Evolutionary conservation across 768 basidiomycete species (phyloP), one percentile per base, ranked within the genome.

Genomic region (Boletus pseudo-olivaceus): DNA sequence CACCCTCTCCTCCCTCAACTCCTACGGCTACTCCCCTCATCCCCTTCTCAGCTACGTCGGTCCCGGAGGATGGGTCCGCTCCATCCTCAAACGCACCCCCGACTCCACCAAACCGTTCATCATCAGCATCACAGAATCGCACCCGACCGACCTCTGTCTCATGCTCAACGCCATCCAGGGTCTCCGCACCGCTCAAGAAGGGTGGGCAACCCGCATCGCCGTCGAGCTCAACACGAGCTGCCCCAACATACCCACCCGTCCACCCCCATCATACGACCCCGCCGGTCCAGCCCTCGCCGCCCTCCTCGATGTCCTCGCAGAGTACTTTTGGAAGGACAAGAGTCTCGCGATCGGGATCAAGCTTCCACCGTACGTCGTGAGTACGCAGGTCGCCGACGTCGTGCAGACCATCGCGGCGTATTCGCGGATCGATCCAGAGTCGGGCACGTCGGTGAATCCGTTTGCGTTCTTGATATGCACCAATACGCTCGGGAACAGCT

Each of bases 151-250:
- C 23, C 79, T 91, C 43, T 65, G 63, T 8, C 59, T 67, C 23
- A 84, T 90, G 82, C 67, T 93, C 40, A 64, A 68, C 32, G 62
- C 74, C n/a, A 79, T 94, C 63, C 87, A 85, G 63, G 62, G 49
- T 2, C 75, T 91, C 11, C 83, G 89, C n/a, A 33, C 57, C 10
- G 44, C 53, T 30, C 57, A 70, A 1, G 47, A 61, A 71, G 17
- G 58, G 55, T 57, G 74, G 76, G 55, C 64, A 50, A 68, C 75
- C 57, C 62, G 75, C 58, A 73, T 93, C 55, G 91, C 80, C 14
- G 72, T 92, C 61, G 92, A 94, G 69, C 75, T 93, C 64, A 94
- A 94, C 68, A 84, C 89, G 0, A 88, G 85, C 38, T 94, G 92
- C 59, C 92, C 92, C 4, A 94, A 94, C 66, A 87, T 93, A 59